Evolutionary conservation across 768 basidiomycete genomes (phyloP), one percentile per base, ranked within the genome.

Genomic region (Suillus discolor): DNA sequence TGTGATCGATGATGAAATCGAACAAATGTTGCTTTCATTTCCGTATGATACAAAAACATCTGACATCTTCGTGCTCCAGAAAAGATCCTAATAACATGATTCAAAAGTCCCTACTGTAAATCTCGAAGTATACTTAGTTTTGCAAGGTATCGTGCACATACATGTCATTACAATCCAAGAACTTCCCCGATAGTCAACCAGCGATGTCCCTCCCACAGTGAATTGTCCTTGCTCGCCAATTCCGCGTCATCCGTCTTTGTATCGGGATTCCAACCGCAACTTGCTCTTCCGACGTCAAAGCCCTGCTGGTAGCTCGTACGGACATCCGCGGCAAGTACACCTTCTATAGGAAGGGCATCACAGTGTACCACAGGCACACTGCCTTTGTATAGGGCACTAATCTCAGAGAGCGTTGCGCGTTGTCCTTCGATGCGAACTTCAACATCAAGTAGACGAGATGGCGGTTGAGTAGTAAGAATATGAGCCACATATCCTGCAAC

Each of bases 401-500:
- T 49, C 4, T 71, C 72, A 20, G 45, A 31, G 0, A 71, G 39
- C n/a, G 61, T 71, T 6, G 44, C 34, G 1, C 70, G 67, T 15
- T 71, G 69, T 28, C 74, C 74, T 57, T 75, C 66, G 51, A 74
- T 65, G 15, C 71, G 70, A 61, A 75, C 65, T 28, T 66, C 64
- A 8, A 51, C 65, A 61, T 75, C 65, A 23, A 65, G 59, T 8
- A 71, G 65, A 13, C 64, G 51, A 15, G 63, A 59, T 6, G 62
- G 64, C 0, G 72, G 62, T 13, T 70, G 65, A 2, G 66, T 64
- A 20, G 75, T 74, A 53, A 74, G 59, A 42, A 62, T 51, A 63
- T 76, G 61, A 9, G 71, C 76, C 23, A 74, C 62, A 61, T 72
- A 76, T 20, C 73, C 75, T 63, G 69, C 73, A n/a, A 74, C 69